A percentile compares a stretch with the other conserved stretches of the same genome.
These are phyloP conservation scores for Yueomyces sp. DNA, from an alignment of 805 yeast genomes.

Conservation along the genomic window DNA sequence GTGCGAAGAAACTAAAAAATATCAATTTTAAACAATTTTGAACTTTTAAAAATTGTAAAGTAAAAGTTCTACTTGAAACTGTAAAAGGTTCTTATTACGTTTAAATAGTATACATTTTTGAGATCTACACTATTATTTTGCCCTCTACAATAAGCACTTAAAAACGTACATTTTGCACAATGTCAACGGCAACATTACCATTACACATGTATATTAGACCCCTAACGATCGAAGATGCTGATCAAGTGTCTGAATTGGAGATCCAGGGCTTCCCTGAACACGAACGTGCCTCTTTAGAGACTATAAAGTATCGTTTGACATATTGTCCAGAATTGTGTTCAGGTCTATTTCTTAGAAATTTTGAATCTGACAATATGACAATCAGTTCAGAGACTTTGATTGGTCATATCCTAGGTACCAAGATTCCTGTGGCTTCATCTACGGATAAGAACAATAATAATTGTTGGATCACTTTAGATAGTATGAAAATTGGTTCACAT, in stretches of 20 bases:
- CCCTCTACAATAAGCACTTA: too few species aligned
- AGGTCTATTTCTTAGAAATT: conserved; percentile 72
- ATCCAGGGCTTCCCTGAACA: conserved; percentile 49
- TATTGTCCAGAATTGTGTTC: conserved; percentile 84
- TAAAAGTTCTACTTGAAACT: too few species aligned
- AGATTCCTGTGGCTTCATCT: conserved; percentile 25
- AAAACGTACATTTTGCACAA: neutral
- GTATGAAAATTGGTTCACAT: conserved; percentile 35
- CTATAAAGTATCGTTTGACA: conserved; percentile 52
- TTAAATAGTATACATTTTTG: too few species aligned
- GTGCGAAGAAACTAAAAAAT: too few species aligned
- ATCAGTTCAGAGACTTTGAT: conserved; percentile 46
- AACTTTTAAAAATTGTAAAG: too few species aligned
- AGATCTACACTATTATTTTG: too few species aligned
- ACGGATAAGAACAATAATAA: neutral
- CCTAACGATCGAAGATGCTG: conserved; percentile 57
- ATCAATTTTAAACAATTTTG: too few species aligned
- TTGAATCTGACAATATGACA: conserved; percentile 26
- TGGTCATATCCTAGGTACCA: conserved; percentile 75
- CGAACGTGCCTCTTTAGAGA: conserved; percentile 59
- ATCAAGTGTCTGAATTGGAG: conserved; percentile 51
- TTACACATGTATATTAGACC: conserved; percentile 63
- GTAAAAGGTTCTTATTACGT: too few species aligned
- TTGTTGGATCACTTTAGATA: conserved; percentile 16
- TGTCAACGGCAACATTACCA: conserved; percentile 29